Evolutionary conservation across 2,329 filamentous ascomycete genomes (phyloP).

Genomic region (Fusarium heterosporum): DNA sequence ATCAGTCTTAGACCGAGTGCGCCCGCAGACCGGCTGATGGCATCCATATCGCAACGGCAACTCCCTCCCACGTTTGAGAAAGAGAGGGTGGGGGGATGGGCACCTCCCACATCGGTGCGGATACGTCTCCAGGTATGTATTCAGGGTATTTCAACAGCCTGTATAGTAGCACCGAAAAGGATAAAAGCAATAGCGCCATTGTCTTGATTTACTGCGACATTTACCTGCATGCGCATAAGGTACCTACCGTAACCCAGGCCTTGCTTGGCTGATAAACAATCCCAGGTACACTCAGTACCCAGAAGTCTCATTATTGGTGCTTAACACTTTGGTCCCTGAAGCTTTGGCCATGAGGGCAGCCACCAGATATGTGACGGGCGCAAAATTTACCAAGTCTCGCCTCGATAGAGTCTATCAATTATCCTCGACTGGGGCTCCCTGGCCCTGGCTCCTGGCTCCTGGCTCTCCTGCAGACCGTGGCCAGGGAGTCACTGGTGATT

Average conservation of each 20-base stretch:
- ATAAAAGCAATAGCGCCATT: slow-evolving; percentile 39
- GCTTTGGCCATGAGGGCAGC: slow-evolving; percentile 32
- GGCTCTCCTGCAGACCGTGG: slow-evolving; percentile 36
- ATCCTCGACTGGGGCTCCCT: not conserved
- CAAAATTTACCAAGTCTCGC: slow-evolving; percentile 30
- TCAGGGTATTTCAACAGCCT: too few relatives aligned
- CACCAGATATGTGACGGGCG: slow-evolving; percentile 42
- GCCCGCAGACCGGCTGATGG: slow-evolving; percentile 48
- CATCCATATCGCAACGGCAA: slow-evolving; percentile 37
- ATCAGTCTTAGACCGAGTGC: slow-evolving; percentile 47
- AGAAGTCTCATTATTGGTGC: slow-evolving; percentile 2
- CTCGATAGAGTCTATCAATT: slow-evolving; percentile 1
- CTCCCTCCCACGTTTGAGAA: slow-evolving; percentile 45
- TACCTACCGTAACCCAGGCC: not conserved
- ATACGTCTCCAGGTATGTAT: not conserved
- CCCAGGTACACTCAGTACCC: too few relatives aligned
- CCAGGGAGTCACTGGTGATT: slow-evolving; percentile 39
- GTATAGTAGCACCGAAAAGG: slow-evolving; percentile 23
- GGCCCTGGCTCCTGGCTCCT: too few relatives aligned
- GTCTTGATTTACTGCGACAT: slow-evolving; percentile 34
- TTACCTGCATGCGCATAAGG: not conserved
- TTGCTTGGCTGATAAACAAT: too few relatives aligned
- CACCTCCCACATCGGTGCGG: slow-evolving; percentile 7
- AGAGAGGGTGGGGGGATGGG: slow-evolving; percentile 40
- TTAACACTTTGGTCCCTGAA: slow-evolving; percentile 23